Conservation (phyloP, 192 early-diverging fungal species). For the Coemansia asiatica region DNA sequence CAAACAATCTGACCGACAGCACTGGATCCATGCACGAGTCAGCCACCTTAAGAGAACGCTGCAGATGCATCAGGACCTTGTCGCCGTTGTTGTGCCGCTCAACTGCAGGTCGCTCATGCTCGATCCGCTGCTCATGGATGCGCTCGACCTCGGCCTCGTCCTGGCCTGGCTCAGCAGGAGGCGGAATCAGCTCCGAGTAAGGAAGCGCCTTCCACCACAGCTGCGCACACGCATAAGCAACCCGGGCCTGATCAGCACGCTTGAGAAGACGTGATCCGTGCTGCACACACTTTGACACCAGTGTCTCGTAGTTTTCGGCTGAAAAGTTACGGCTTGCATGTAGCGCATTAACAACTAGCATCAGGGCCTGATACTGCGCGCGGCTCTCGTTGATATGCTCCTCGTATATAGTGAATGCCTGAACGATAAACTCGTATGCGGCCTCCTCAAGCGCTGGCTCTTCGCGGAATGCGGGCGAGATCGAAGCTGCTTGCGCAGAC, state of each 20-base stretch:
- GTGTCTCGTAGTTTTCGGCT: slow-evolving; percentile 91
- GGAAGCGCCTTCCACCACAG: slow-evolving; percentile 84
- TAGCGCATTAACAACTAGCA: slow-evolving; percentile 82
- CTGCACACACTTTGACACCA: slow-evolving; percentile 86
- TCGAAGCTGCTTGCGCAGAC: slow-evolving; percentile 81
- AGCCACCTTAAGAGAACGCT: slow-evolving; percentile 93
- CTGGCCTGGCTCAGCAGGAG: slow-evolving; percentile 48
- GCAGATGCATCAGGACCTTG: slow-evolving; percentile 84
- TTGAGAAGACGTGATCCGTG: slow-evolving; percentile 89
- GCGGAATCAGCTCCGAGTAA: slow-evolving; percentile 49
- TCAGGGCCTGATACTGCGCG: slow-evolving; percentile 88
- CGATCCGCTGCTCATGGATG: slow-evolving; percentile 44
- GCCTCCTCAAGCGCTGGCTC: slow-evolving; percentile 88
- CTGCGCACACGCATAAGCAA: slow-evolving; percentile 78
- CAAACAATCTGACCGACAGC: slow-evolving; percentile 90
- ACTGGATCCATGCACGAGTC: slow-evolving; percentile 89
- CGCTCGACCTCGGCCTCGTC: slow-evolving; percentile 47
- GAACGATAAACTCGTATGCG: slow-evolving; percentile 96
- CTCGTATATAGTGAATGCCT: slow-evolving; percentile 97
- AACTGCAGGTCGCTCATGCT: slow-evolving; percentile 55
- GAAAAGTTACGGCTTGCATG: slow-evolving; percentile 80
- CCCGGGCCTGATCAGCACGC: slow-evolving; percentile 92
- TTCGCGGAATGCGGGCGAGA: slow-evolving; percentile 45
- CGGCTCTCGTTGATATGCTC: slow-evolving; percentile 92
- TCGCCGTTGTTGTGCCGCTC: slow-evolving; percentile 83